A percentile compares a stretch with the other conserved stretches of the same genome.
Evolutionary conservation across 2,329 filamentous ascomycete species (phyloP).

Genomic region (Colletotrichum noveboracense): DNA sequence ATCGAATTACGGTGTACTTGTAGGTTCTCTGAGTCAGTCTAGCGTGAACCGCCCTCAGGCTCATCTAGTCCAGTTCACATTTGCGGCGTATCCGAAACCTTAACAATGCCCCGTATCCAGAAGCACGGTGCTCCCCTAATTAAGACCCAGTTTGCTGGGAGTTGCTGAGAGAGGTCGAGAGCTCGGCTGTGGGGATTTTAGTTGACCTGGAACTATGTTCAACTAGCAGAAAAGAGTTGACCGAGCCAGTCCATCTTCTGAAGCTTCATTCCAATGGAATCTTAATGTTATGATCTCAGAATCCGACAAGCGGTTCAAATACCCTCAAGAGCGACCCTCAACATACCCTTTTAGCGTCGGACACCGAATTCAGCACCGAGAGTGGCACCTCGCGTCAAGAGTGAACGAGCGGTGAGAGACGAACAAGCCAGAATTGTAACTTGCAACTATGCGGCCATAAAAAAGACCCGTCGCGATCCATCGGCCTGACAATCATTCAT

Average conservation of each 20-base stretch:
- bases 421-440: neutral
- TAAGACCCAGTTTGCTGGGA: neutral
- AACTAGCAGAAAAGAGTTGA: neutral
- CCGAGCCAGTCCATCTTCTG: neutral
- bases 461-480: neutral
- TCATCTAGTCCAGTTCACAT: neutral
- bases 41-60: neutral
- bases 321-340: neutral
- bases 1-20: fast-evolving
- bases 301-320: neutral
- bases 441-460: neutral
- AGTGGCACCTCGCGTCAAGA: neutral
- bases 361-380: neutral
- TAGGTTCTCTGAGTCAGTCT: neutral
- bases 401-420: neutral
- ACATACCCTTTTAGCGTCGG: fast-evolving
- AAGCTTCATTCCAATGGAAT: fast-evolving
- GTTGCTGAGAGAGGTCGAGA: neutral
- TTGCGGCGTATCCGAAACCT: neutral
- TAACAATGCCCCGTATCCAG: neutral
- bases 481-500: neutral
- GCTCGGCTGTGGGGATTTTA: neutral
- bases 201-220: neutral
- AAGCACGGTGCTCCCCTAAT: neutral
- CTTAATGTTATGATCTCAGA: neutral